Evolutionary conservation across 2,329 filamentous ascomycete genomes (phyloP), one percentile per base, ranked within the genome.

Genomic region (Ustulina deusta): DNA sequence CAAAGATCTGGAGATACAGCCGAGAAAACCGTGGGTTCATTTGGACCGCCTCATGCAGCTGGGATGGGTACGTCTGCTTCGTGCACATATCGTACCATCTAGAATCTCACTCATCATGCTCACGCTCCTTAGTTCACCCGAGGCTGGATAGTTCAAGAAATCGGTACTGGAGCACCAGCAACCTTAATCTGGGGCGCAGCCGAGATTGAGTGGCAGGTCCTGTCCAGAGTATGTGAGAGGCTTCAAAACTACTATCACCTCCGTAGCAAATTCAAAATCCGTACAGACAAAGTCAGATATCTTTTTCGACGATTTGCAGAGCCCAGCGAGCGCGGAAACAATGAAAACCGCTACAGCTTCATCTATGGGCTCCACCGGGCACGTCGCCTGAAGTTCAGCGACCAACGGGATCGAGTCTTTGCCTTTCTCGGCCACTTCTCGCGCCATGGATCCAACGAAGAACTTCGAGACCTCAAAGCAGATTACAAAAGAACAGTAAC

Each of bases 101-200:
- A 46, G 0, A 20, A 25, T 11, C 6, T 46, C 20, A 7, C 42
- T 22, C 11, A 46, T 11, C 20, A 11, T 46, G 3, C 11, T 22
- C 20, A 3, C n/a, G 9, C n/a, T 44, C 17, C 6, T 17, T 44
- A 44, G 42, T 44, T 44, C 17, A 44, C 42, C 6, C 42, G 42
- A 13, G 42, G n/a, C 6, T 61, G 58, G 58, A 42, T 61, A 11
- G 58, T 61, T 11, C 58, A 61, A 13, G 58, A 61, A 10, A 61
- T 61, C 22, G 58, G 29, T 0, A 61, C 58, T 5, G 5, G 15
- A 6, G 27, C 20, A 34, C 32, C 58, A 42, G 58, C 58, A 40
- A 52, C 34, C 7, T n/a, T 54, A 4, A 52, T 40, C 2, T 61
- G 58, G 58, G 58, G 58, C 22, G 58, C 20, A 44, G 42, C 42